Base-by-base conservation (phyloP, 2,329 filamentous ascomycete species). In the Akanthomyces lecanii region DNA sequence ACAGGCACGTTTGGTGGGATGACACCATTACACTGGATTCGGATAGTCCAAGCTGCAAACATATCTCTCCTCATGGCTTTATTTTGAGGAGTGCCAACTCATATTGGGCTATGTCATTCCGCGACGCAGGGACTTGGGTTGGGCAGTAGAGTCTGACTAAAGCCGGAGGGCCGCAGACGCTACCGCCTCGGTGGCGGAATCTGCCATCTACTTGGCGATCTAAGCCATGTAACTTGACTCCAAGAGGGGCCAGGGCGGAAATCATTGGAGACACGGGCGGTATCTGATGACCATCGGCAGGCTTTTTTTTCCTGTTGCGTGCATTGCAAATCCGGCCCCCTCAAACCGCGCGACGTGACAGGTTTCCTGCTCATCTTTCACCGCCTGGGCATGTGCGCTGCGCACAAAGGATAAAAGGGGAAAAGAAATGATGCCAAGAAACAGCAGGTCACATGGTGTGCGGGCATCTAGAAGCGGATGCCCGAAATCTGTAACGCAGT, bases 131-230 rank as follows among this genome's bases (percentile, higher is more conserved):
- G 16, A n/a, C 45, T 60, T 23, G 57, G 16, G n/a, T 44, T 52
- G 21, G 57, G 47, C 57, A 45, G 23, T 11, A 18, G 3, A 44
- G 12, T 12, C 57, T 40, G 45, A 50, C 56, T 38, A 40, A 25
- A 51, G 33, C 55, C 16, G 28, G 28, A 23, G 40, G 21, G 45
- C 40, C 7, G 30, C 23, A 47, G 36, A 23, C 44, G 28, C 33
- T 25, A 30, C 30, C 45, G 12, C 23, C 16, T 45, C 56, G 30
- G 45, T 21, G 57, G 57, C 44, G 56, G 36, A 60, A 60, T 60
- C 57, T 52, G 57, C 18, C 33, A 44, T 52, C 25, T 44, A 50
- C 57, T 60, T 60, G 57, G 57, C 57, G 57, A 60, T 60, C 57
- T 58, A 48, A 8, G 12, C 21, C 48, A 48, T 56, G 25, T 52